Percentiles rank a stretch among this genome's conserved stretches.
These are phyloP conservation scores for Circinella minor DNA, from an alignment of 371 early-diverging fungal genomes.

Conservation along the genomic window DNA sequence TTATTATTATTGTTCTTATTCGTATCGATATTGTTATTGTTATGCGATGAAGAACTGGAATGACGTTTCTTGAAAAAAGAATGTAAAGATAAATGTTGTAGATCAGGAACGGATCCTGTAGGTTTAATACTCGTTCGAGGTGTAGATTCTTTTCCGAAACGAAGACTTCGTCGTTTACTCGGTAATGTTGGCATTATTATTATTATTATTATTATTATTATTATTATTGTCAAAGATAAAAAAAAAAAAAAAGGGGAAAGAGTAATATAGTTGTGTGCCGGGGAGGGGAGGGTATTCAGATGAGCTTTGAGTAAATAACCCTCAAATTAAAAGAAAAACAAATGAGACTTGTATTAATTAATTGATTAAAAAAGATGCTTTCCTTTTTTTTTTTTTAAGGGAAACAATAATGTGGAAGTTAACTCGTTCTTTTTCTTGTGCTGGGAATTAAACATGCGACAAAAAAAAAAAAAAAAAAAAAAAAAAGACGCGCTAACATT, in stretches of 20 bases:
- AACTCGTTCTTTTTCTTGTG: no score
- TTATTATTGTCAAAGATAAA: background rate
- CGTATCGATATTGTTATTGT: background rate
- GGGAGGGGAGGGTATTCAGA: no score
- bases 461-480: no score
- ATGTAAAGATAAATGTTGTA: slow-evolving; percentile 10
- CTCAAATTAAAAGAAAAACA: no score
- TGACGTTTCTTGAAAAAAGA: slow-evolving; percentile 7
- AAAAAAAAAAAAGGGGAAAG: background rate
- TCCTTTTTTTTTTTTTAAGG: no score
- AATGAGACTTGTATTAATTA: no score
- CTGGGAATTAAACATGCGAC: no score
- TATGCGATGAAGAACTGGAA: background rate
- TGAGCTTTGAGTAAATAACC: no score
- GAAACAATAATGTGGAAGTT: no score
- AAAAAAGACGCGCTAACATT: no score
- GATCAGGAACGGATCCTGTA: slow-evolving; percentile 1
- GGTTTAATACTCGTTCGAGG: background rate
- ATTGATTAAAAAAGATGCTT: no score
- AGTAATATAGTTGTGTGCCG: background rate
- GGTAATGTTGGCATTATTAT: background rate
- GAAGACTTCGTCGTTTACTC: slow-evolving; percentile 16
- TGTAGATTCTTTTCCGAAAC: slow-evolving; percentile 9
- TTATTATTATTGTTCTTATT: background rate
- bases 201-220: background rate